Percentiles rank a stretch among this genome's conserved stretches.
Evolutionary conservation across 495 filamentous ascomycete species (phyloP).

Genomic region (Penicillium paradoxum): DNA sequence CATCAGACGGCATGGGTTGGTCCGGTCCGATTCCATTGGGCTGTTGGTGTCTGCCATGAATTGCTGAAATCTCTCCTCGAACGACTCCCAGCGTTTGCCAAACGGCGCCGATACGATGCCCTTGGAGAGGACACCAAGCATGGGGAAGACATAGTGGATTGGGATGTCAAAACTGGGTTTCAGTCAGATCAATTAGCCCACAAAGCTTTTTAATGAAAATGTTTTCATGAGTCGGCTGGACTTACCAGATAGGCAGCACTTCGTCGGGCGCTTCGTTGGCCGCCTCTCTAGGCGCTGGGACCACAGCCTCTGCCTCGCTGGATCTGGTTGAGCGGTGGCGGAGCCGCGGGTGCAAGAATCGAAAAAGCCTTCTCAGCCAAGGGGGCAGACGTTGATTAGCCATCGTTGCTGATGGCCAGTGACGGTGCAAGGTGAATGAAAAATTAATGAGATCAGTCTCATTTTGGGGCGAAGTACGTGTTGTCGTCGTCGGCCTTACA

Average conservation of each 20-base stretch:
- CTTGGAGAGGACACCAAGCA: no score
- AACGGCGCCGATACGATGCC: neutral
- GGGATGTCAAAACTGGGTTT: neutral
- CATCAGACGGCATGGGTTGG: neutral
- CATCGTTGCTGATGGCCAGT: neutral
- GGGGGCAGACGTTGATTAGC: neutral
- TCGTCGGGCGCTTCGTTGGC: neutral
- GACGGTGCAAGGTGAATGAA: no score
- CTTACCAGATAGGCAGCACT: neutral
- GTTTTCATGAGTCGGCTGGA: neutral
- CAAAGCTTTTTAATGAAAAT: neutral
- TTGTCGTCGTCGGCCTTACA: neutral
- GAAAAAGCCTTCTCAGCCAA: neutral
- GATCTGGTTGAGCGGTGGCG: neutral
- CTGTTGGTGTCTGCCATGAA: neutral
- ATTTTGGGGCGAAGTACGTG: neutral
- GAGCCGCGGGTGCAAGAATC: neutral
- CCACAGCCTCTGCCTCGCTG: no score
- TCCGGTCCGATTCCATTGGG: neutral
- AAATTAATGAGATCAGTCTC: neutral
- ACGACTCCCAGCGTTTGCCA: neutral
- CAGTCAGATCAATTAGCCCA: neutral
- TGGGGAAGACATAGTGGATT: neutral
- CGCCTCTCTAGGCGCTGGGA: neutral
- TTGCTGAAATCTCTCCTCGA: neutral